Conservation (phyloP, 148 eudicot genomes). For the Suaeda aralocaspica region DNA sequence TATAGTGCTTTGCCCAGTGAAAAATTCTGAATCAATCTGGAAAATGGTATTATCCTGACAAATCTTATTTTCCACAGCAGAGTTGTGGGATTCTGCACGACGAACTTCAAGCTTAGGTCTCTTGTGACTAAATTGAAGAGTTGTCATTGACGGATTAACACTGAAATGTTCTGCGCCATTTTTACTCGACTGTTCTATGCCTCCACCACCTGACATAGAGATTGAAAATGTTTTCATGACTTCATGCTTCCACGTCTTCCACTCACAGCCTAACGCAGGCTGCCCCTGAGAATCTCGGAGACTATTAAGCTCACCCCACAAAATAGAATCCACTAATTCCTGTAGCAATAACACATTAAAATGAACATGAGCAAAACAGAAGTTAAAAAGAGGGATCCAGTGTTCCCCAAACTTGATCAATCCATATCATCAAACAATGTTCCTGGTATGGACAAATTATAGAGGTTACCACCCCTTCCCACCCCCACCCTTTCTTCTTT, state of each 20-base stretch:
- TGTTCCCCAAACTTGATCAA: constrained; percentile 6
- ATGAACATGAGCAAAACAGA: constrained; percentile 20
- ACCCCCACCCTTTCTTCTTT: no score
- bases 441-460: no score
- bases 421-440: no score
- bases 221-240: constrained; percentile 62
- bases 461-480: no score
- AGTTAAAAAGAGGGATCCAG: not conserved
- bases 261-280: constrained; percentile 53
- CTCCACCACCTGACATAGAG: constrained; percentile 33
- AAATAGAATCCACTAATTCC: constrained; percentile 73
- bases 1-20: constrained; percentile 34
- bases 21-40: constrained; percentile 54
- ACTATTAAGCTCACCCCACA: constrained; percentile 64
- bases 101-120: constrained; percentile 98
- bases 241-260: constrained; percentile 81
- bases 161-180: constrained; percentile 25
- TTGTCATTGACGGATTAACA: constrained; percentile 34
- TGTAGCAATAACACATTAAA: constrained; percentile 28
- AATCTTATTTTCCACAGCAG: constrained; percentile 36
- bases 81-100: constrained; percentile 73
- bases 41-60: constrained; percentile 33
- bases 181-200: constrained; percentile 31
- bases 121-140: constrained; percentile 56
- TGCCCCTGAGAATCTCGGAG: constrained; percentile 42